Base-by-base conservation (phyloP, 2,329 filamentous ascomycete species). In the Pseudonectria buxi region DNA sequence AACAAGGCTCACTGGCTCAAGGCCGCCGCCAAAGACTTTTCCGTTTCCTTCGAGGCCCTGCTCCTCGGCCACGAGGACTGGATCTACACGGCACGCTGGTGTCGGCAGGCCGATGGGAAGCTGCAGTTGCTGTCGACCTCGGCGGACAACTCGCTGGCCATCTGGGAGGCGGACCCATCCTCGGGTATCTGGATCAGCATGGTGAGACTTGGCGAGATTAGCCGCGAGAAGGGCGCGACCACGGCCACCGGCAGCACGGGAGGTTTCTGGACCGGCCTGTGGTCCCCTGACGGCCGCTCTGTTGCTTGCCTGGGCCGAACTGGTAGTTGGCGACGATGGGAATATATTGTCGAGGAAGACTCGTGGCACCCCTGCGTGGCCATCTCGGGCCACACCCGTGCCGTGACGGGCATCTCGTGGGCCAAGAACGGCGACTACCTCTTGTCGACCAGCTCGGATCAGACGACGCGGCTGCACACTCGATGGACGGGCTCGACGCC, bases 11-110 rank as follows among this genome's bases (percentile, higher is more conserved):
- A 96, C 57, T 75, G 76, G 36, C 78, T 98, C 39, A 73, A 75
- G 28, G 71, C 76, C 3, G 67, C 64, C 1, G 69, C 63, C 1
- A 68, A 67, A 4, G 81, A 82, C 46, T 90, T 85, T 59, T 85
- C 83, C 6, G 71, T 95, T 37, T 94, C 88, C 0, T 96, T 98
- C 48, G 92, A 98, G 59, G 92, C 92, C 1, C 69, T 98, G 3
- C 73, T 98, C 6, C 75, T 98, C 3, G 92, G 92, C 7, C 92
- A 98, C 55, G 92, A 98, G 56, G 92, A 98, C 54, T 98, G 92
- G 92, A 90, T 98, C 38, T 96, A 95, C 61, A 94, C 85, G 37
- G 81, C 86, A 2, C 70, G 72, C 36, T 95, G 89, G 89, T 73
- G 75, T 40, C 68, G 69, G 6, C 58, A 67, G 28, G 53, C 62